These are phyloP conservation scores for Cocos nucifera DNA, from an alignment of 176 grass and related monocot species.

Conservation along the genomic window DNA sequence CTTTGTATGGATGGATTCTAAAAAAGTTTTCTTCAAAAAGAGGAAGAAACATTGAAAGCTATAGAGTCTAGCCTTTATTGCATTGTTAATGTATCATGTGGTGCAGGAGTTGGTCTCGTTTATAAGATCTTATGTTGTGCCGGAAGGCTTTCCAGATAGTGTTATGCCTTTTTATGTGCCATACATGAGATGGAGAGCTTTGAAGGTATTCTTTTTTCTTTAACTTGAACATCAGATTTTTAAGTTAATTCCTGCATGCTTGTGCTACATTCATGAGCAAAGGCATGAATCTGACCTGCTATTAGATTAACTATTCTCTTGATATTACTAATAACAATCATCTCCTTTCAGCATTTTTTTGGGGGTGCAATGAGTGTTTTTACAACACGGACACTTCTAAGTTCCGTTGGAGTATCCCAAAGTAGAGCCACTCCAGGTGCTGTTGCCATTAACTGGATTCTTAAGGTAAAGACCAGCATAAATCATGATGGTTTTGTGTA, in stretches of 20 bases:
- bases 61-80: too few species aligned
- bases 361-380: slow-evolving; percentile 98
- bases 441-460: slow-evolving; percentile 99
- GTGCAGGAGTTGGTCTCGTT: slow-evolving; percentile 85
- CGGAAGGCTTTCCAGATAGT: slow-evolving; percentile 96
- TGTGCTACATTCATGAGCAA: too few species aligned
- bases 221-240: neutral
- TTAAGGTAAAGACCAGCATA: slow-evolving; percentile 51
- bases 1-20: too few species aligned
- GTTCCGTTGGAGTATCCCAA: slow-evolving; percentile 91
- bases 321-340: neutral
- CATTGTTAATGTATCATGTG: neutral
- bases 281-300: too few species aligned
- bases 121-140: slow-evolving; percentile 94
- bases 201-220: slow-evolving; percentile 51
- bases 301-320: neutral
- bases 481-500: too few species aligned
- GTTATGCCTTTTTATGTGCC: slow-evolving; percentile 95
- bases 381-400: slow-evolving; percentile 82
- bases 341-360: slow-evolving; percentile 79
- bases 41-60: too few species aligned
- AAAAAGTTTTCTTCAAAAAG: too few species aligned
- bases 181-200: slow-evolving; percentile 95
- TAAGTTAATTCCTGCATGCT: too few species aligned
- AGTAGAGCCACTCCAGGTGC: slow-evolving; percentile 75